Evolutionary conservation across 83 land plant species (phyloP).

Genomic region (Thuja plicata): DNA sequence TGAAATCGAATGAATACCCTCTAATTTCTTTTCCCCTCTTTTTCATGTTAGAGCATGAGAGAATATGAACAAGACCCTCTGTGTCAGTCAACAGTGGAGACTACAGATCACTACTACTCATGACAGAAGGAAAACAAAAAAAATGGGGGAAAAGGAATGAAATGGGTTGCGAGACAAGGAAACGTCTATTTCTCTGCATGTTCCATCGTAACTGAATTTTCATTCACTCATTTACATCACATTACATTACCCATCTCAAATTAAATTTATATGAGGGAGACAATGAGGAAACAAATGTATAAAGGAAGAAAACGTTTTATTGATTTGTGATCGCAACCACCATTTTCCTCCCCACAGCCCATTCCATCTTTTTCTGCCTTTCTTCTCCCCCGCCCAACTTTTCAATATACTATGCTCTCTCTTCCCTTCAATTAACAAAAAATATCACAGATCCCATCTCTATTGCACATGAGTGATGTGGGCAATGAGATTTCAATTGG

Average conservation of each 20-base stretch:
- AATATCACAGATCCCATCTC: too few relatives aligned
- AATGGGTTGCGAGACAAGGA: neutral
- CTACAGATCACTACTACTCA: neutral
- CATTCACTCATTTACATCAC: too few relatives aligned
- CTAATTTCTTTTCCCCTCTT: neutral
- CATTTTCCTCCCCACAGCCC: neutral
- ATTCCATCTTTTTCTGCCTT: neutral
- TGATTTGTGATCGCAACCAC: neutral
- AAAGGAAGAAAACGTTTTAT: slow-evolving; percentile 1
- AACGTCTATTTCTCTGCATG: neutral
- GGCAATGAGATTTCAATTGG: neutral
- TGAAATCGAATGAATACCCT: neutral
- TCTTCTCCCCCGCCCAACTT: neutral
- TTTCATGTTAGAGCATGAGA: neutral
- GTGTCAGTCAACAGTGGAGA: neutral
- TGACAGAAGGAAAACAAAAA: neutral
- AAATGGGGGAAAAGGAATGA: neutral
- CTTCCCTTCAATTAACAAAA: too few relatives aligned
- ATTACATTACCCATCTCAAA: too few relatives aligned
- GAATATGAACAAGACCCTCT: neutral
- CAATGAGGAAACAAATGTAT: neutral
- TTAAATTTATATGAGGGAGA: neutral
- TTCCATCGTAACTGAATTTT: neutral
- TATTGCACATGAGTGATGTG: neutral
- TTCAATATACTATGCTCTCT: slow-evolving; percentile 2